Base-by-base conservation (phyloP, 148 eudicot species). In the Vaccinium macrocarpon region DNA sequence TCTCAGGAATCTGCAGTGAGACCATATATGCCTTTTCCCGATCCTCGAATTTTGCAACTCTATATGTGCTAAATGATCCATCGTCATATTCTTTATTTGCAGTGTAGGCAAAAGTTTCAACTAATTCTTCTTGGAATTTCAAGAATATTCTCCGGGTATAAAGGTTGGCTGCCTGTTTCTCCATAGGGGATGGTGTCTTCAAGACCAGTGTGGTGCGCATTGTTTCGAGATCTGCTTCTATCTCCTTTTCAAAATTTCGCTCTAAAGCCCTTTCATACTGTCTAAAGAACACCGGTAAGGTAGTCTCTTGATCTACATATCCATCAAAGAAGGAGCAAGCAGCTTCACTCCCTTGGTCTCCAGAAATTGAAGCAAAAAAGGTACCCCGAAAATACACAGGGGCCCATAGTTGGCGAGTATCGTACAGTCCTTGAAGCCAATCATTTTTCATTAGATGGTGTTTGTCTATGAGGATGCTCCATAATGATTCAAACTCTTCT, bases 181-280 rank as follows among this genome's bases (percentile, higher is more conserved):
- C 98, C 98, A 96, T 96, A 12, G 98, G 98, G 11, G 98, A 96
- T 14, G 98, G 98, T 82, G 98, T 96, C 88, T 88, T 93, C 84
- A 94, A 83, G 57, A 89, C 88, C 21, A 97, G 95, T 1, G 91
- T 84, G 76, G 91, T 91, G 88, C 90, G 90, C 74, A 90, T 78
- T 55, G 95, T 94, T 64, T 94, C 94, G 50, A 89, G 91, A 93
- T 96, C 98, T 78, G 98, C 96, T 89, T 96, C 97, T 50, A 88
- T 87, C 90, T 94, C 98, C 90, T 92, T 94, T 83, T 90, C 95
- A 82, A 91, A 87, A 93, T 83, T 86, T 85, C 84, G 15, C 53
- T 93, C 98, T 86, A 96, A 87, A 82, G 98, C 98, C 89, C 94
- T 92, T 91, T 94, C 98, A 89, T 96, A 94, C 84, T 93, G 97